Percentiles rank a stretch among this genome's conserved stretches.
Evolutionary conservation across 306 rosid species (phyloP).

Genomic region (Castanea crenata): DNA sequence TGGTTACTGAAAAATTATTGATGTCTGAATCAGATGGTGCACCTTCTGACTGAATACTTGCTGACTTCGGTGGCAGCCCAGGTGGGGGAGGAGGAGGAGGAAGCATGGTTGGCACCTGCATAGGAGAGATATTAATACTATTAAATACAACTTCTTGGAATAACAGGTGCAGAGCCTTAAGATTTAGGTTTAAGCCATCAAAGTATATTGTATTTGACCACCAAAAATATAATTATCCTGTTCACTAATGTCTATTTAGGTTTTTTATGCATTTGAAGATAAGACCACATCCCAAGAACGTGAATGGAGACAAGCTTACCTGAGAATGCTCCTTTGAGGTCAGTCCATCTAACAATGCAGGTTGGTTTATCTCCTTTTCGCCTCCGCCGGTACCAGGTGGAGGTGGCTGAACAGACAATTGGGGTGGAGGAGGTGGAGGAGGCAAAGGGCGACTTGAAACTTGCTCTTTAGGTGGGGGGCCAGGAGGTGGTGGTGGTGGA

Average conservation of each 20-base stretch:
- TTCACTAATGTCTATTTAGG: not conserved
- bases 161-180: not conserved
- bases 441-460: constrained; percentile 51
- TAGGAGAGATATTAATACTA: constrained; percentile 22
- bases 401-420: constrained; percentile 57
- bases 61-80: constrained; percentile 60
- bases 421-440: constrained; percentile 79
- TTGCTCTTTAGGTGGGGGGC: constrained; percentile 81
- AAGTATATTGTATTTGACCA: constrained; percentile 7
- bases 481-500: constrained; percentile 99
- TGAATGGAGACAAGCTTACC: constrained; percentile 40
- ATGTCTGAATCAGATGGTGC: constrained; percentile 44
- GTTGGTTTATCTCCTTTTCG: constrained; percentile 57
- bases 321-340: constrained; percentile 57
- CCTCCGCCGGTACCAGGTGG: constrained; percentile 68
- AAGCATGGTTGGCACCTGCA: constrained; percentile 59
- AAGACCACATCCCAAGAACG: constrained; percentile 12
- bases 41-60: constrained; percentile 55
- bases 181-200: constrained; percentile 7
- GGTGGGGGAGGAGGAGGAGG: constrained; percentile 91
- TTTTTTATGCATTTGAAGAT: constrained; percentile 12
- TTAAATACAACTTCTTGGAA: constrained; percentile 13
- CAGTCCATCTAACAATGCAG: constrained; percentile 48
- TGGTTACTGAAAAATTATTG: constrained; percentile 44
- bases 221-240: not conserved